Evolutionary conservation across 768 basidiomycete species (phyloP).

Genomic region (Phanerodontia chrysosporium): DNA sequence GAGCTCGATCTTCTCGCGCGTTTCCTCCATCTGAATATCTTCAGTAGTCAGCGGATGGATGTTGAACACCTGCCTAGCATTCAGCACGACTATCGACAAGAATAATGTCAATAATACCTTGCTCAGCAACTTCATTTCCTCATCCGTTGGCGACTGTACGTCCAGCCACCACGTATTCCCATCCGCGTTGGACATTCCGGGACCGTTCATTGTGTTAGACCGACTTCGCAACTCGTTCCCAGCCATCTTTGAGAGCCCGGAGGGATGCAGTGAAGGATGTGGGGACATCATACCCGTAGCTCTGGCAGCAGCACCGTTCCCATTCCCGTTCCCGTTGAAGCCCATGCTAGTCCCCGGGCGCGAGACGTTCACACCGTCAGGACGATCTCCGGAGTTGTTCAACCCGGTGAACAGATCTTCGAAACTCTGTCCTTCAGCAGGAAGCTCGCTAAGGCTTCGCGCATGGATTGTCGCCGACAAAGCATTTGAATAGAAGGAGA

Average conservation of each 20-base stretch:
- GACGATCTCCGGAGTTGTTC: slow-evolving; percentile 9
- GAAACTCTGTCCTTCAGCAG: slow-evolving; percentile 90
- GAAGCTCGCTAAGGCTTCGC: slow-evolving; percentile 86
- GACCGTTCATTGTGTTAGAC: slow-evolving; percentile 14
- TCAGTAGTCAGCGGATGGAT: slow-evolving; percentile 98
- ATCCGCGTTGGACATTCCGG: slow-evolving; percentile 45
- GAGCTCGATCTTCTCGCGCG: slow-evolving; percentile 98
- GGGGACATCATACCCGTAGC: background rate
- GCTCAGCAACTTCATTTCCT: slow-evolving; percentile 96
- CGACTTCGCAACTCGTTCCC: background rate
- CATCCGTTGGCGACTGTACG: slow-evolving; percentile 88
- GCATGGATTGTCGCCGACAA: slow-evolving; percentile 93
- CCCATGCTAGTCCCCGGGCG: slow-evolving; percentile 6
- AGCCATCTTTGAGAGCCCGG: slow-evolving; percentile 16
- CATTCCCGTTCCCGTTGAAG: background rate
- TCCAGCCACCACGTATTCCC: slow-evolving; percentile 97
- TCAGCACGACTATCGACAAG: background rate
- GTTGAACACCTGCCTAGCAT: slow-evolving; percentile 69
- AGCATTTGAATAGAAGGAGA: slow-evolving; percentile 97
- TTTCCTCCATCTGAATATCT: slow-evolving; percentile 99
- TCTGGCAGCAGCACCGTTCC: background rate
- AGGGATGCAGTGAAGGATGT: slow-evolving; percentile 7
- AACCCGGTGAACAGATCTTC: slow-evolving; percentile 79
- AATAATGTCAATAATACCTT: slow-evolving; percentile 46
- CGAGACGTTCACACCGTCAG: slow-evolving; percentile 1